Base-by-base conservation (phyloP, 2,329 filamentous ascomycete species). In the Penicillium brasilianum region DNA sequence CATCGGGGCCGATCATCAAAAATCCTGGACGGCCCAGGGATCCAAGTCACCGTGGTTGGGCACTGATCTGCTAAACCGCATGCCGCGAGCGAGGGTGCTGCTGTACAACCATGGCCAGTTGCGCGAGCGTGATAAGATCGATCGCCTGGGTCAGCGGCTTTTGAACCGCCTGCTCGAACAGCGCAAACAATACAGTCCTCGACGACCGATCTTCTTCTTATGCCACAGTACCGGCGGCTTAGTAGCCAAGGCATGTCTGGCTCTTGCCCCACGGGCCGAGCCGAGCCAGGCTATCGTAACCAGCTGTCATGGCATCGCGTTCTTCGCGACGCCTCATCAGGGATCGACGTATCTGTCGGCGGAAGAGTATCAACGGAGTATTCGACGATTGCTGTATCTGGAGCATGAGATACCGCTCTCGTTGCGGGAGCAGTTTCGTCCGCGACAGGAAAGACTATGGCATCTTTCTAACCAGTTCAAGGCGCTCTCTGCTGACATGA, bases 341-440 rank as follows among this genome's bases (percentile, higher is more conserved):
- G 87, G 87, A 2, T 88, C 86, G 0, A 88, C 83, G 46, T 88
- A 88, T 68, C 79, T 88, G 64, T 86, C 85, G 1, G 86, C 86
- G 77, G 78, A 78, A 0, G 82, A 82, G 46, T 80, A 88, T n/a
- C 80, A 82, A 11, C 71, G 79, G 16, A 85, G 84, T 67, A 86
- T 88, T 30, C 80, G 82, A 53, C 74, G 72, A 3, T 68, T 88
- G 5, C 77, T 88, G 6, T 81, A 82, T 44, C 75, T 88, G 0
- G 79, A 84, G 10, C 71, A 75, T 14, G 80, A 84, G 0, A 74
- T 88, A 6, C 85, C 85, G 0, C 69, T 71, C 1, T 81, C 81
- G 0, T 76, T 88, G 2, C 82, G 82, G 0, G 73, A 82, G 2
- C 78, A 84, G 8, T 75, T 88, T 0, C 81, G 79, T 0, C 76